A percentile compares a stretch with the other conserved stretches of the same genome.
phyloP scores from a whole-genome alignment of 2,329 filamentous ascomycete genomes.

The Septoria linicola region DNA sequence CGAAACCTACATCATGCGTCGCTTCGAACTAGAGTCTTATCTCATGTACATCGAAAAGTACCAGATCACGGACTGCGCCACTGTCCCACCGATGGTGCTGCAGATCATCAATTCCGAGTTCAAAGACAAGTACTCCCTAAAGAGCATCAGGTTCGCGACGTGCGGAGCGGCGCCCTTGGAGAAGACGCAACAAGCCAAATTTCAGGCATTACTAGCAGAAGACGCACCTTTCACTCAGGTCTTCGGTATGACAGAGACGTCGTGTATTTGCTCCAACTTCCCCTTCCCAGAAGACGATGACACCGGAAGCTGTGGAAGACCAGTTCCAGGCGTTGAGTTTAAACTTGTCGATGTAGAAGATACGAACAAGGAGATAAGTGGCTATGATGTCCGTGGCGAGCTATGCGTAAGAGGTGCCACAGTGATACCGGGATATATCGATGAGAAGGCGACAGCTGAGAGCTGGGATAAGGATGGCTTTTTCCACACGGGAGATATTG shows the following conservation, averaged over 20 bases:
- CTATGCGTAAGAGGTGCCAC: slow-evolving; percentile 73
- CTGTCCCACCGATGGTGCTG: slow-evolving; percentile 72
- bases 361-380: slow-evolving; percentile 59
- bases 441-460: slow-evolving; percentile 63
- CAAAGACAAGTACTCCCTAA: slow-evolving; percentile 68
- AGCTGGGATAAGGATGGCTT: slow-evolving; percentile 63
- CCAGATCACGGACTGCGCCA: slow-evolving; percentile 64
- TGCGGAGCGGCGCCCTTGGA: slow-evolving; percentile 77
- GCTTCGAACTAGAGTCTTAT: slow-evolving; percentile 52
- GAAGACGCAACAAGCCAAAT: slow-evolving; percentile 65
- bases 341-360: slow-evolving; percentile 70
- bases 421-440: slow-evolving; percentile 77
- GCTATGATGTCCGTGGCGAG: slow-evolving; percentile 73
- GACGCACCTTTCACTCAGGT: slow-evolving; percentile 34
- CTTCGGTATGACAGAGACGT: slow-evolving; percentile 53
- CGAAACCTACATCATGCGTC: slow-evolving; percentile 45
- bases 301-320: slow-evolving; percentile 68
- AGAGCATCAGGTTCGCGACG: slow-evolving; percentile 63
- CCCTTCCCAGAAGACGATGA: slow-evolving; percentile 63
- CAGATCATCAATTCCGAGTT: slow-evolving; percentile 63
- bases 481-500: slow-evolving; percentile 64
- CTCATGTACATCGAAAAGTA: slow-evolving; percentile 64
- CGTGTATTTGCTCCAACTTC: slow-evolving; percentile 63
- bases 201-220: slow-evolving; percentile 60
- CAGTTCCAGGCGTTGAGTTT: slow-evolving; percentile 63